Percentiles rank a stretch among this genome's conserved stretches.
Conservation (phyloP, 768 basidiomycete species). For the Auricularia cornea region DNA sequence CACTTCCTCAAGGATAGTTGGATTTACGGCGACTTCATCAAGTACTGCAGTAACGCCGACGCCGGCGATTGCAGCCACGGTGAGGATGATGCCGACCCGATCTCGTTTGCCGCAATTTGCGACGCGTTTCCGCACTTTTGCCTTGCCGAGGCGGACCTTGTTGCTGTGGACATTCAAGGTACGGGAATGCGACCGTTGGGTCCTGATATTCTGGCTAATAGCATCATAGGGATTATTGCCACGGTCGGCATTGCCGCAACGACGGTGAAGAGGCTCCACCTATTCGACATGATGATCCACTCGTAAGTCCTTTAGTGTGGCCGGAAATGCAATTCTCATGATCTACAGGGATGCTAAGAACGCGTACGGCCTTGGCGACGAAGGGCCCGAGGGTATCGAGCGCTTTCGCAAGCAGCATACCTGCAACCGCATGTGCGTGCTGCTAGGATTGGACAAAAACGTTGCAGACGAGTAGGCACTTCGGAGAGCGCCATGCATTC, state of each 20-base stretch:
- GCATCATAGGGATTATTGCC: background rate
- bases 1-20: background rate
- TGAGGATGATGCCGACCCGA: background rate
- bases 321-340: background rate
- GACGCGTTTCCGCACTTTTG: background rate
- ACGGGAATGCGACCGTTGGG: background rate
- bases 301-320: background rate
- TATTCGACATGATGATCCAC: background rate
- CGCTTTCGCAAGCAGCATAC: background rate
- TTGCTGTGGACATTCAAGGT: background rate
- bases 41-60: background rate
- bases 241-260: background rate
- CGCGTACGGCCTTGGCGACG: background rate
- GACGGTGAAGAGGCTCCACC: background rate
- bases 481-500: too few relatives aligned
- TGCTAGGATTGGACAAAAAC: background rate
- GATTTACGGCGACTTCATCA: background rate
- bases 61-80: background rate
- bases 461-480: too few relatives aligned
- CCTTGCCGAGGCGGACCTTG: background rate
- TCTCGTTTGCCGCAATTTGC: background rate
- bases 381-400: background rate
- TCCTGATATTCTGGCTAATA: too few relatives aligned
- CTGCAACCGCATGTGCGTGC: background rate
- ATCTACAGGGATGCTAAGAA: background rate